phyloP scores from a whole-genome alignment of 1,139 yeast species.

The Pichia sp. region DNA sequence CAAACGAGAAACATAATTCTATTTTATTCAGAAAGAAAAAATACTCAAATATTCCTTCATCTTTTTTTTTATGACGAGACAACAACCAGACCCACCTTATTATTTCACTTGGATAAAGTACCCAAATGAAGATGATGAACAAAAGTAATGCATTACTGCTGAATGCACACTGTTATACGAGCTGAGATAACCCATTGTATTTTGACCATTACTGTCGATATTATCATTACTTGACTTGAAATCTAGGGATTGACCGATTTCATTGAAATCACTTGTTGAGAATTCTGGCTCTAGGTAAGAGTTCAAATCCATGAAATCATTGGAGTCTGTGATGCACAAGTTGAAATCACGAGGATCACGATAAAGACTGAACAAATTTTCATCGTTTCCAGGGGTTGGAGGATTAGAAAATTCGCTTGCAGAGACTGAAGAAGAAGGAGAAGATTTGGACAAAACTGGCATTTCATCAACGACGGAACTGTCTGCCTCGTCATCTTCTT shows the following conservation, averaged over 20 bases:
- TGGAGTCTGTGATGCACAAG: constrained; percentile 6
- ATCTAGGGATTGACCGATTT: constrained; percentile 3
- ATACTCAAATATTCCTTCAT: background rate
- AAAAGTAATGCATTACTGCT: constrained; percentile 30
- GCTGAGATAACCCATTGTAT: constrained; percentile 22
- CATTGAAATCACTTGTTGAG: background rate
- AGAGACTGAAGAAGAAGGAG: constrained; percentile 25
- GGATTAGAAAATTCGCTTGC: constrained; percentile 8
- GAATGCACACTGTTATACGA: constrained; percentile 37
- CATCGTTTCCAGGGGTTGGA: constrained; percentile 13
- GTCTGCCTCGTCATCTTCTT: background rate
- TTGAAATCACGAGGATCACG: background rate
- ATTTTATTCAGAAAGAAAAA: background rate
- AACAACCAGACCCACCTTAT: constrained; percentile 3
- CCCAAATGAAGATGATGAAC: background rate
- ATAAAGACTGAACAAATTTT: background rate
- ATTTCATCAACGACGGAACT: background rate
- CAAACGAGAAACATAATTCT: background rate
- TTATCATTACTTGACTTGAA: constrained; percentile 13
- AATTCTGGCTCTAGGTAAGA: constrained; percentile 9
- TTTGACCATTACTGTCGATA: constrained; percentile 9
- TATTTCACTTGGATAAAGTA: background rate
- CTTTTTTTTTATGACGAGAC: constrained; percentile 5
- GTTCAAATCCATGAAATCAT: constrained; percentile 14
- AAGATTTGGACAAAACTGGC: constrained; percentile 23